These are phyloP conservation scores for Diaporthe amygdali DNA, from an alignment of 2,329 filamentous ascomycete species.

Conservation along the genomic window DNA sequence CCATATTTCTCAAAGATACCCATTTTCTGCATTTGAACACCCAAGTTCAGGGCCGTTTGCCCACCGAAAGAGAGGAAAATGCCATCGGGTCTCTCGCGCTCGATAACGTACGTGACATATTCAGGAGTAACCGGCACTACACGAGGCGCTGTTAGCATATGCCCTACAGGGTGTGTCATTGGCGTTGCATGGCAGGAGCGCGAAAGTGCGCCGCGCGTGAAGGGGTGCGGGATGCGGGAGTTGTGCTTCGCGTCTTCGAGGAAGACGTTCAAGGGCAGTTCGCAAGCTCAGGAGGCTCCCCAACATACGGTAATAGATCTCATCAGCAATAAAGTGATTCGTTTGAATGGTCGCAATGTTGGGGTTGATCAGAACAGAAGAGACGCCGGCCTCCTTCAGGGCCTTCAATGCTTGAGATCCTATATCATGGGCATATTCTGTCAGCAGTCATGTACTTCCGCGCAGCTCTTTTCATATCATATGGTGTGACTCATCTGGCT, in stretches of 20 bases:
- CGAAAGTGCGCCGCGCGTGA: background rate
- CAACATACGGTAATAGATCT: slow-evolving; percentile 80
- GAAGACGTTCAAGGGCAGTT: background rate
- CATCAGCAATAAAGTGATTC: slow-evolving; percentile 92
- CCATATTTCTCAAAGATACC: slow-evolving; percentile 95
- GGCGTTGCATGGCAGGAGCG: background rate
- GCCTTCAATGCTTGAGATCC: slow-evolving; percentile 96
- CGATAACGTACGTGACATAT: slow-evolving; percentile 97
- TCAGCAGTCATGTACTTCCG: slow-evolving; percentile 18
- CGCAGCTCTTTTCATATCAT: background rate
- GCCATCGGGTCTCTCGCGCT: slow-evolving; percentile 93
- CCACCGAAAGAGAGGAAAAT: slow-evolving; percentile 98
- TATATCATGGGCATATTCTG: slow-evolving; percentile 42
- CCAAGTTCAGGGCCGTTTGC: slow-evolving; percentile 94
- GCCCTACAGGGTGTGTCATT: background rate
- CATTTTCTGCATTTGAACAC: slow-evolving; percentile 96
- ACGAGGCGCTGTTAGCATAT: slow-evolving; percentile 10
- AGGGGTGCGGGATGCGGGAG: background rate
- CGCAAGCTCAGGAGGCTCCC: background rate
- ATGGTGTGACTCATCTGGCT: slow-evolving; percentile 33
- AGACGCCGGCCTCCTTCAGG: slow-evolving; percentile 90
- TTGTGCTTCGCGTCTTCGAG: background rate
- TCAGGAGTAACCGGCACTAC: slow-evolving; percentile 87
- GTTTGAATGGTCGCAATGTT: slow-evolving; percentile 99
- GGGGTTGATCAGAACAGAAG: slow-evolving; percentile 93